phyloP scores from a whole-genome alignment of 2,329 filamentous ascomycete species.

The Aspergillus glaucus region DNA sequence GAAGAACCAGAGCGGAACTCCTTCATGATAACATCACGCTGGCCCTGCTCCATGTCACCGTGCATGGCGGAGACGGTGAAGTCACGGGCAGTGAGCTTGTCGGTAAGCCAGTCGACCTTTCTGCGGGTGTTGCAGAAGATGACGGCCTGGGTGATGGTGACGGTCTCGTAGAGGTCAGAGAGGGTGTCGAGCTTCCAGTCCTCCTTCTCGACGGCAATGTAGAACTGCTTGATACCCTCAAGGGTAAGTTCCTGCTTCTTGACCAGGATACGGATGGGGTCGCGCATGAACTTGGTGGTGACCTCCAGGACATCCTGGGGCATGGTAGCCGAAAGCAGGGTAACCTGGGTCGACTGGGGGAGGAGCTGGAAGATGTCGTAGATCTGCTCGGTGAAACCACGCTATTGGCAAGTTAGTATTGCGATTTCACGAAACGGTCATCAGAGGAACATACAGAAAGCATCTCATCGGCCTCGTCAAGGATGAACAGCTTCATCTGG shows the following conservation, averaged over 20 bases:
- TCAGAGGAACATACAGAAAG: slow-evolving; percentile 44
- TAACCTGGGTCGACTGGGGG: slow-evolving; percentile 95
- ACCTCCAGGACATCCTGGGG: slow-evolving; percentile 98
- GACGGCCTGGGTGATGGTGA: slow-evolving; percentile 98
- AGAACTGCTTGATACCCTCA: slow-evolving; percentile 99
- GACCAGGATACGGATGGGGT: slow-evolving; percentile 96
- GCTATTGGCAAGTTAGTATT: slow-evolving; percentile 43
- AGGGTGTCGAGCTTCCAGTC: slow-evolving; percentile 99
- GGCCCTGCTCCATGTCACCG: slow-evolving; percentile 96
- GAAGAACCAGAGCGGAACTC: slow-evolving; percentile 99
- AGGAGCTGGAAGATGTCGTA: slow-evolving; percentile 99
- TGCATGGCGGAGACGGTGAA: slow-evolving; percentile 99
- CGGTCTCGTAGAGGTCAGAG: slow-evolving; percentile 96
- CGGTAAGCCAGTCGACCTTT: slow-evolving; percentile 99
- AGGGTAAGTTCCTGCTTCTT: slow-evolving; percentile 99
- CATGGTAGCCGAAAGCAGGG: slow-evolving; percentile 96
- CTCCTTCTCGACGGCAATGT: slow-evolving; percentile 99
- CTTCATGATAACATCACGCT: slow-evolving; percentile 99
- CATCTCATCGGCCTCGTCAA: slow-evolving; percentile 99
- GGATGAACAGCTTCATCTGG: slow-evolving; percentile 99
- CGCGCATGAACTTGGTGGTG: slow-evolving; percentile 99
- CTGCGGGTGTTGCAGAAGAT: slow-evolving; percentile 99
- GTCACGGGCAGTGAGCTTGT: slow-evolving; percentile 97
- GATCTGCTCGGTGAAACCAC: slow-evolving; percentile 99
- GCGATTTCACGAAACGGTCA: neutral